Evolutionary conservation across 768 basidiomycete genomes (phyloP).

Genomic region (Suillus cothurnatus): DNA sequence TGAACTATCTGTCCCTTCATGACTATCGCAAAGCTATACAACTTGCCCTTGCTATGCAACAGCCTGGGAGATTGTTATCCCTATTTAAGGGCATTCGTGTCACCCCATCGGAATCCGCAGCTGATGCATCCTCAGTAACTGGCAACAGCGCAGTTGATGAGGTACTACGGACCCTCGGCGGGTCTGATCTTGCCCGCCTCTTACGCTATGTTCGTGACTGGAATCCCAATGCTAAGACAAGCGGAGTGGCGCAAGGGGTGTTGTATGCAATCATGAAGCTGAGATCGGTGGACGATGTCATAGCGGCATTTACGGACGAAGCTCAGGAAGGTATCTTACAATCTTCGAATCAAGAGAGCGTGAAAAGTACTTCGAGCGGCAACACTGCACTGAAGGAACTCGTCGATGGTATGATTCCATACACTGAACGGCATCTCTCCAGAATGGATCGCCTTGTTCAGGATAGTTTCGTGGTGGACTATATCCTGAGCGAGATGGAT

Average conservation of each 20-base stretch:
- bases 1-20: constrained; percentile 83
- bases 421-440: constrained; percentile 90
- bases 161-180: constrained; percentile 72
- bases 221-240: constrained; percentile 94
- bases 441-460: constrained; percentile 86
- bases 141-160: constrained; percentile 77
- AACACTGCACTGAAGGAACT: constrained; percentile 63
- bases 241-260: constrained; percentile 80
- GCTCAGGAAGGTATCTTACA: constrained; percentile 17
- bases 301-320: constrained; percentile 55
- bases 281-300: constrained; percentile 72
- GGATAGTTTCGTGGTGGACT: constrained; percentile 96
- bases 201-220: constrained; percentile 85
- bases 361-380: constrained; percentile 23
- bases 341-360: constrained; percentile 31
- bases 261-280: constrained; percentile 81
- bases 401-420: constrained; percentile 86
- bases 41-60: constrained; percentile 89
- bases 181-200: constrained; percentile 77
- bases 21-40: constrained; percentile 92
- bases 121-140: constrained; percentile 47
- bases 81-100: constrained; percentile 72
- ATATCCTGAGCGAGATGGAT: constrained; percentile 86
- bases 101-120: constrained; percentile 21
- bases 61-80: constrained; percentile 82